These are phyloP conservation scores for Xylaria sp. DNA, from an alignment of 2,329 filamentous ascomycete species.

Conservation along the genomic window DNA sequence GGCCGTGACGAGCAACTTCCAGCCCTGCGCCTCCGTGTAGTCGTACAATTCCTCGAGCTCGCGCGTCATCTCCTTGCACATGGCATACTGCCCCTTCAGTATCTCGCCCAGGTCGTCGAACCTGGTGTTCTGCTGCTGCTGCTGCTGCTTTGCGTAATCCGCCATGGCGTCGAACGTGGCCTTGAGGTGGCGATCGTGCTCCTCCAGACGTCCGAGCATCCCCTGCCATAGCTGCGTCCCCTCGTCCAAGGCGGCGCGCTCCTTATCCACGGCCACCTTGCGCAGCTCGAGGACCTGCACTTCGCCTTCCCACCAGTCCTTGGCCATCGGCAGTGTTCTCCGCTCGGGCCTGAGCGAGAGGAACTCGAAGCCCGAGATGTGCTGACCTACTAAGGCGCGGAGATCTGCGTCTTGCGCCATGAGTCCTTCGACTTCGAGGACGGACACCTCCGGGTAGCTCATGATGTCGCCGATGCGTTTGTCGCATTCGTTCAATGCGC, in stretches of 20 bases:
- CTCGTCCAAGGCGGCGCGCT: constrained; percentile 72
- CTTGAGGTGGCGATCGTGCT: constrained; percentile 66
- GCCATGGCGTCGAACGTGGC: constrained; percentile 36
- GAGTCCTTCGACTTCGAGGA: constrained; percentile 61
- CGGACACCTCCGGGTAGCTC: constrained; percentile 64
- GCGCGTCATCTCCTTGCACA: constrained; percentile 65
- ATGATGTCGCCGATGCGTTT: constrained; percentile 69
- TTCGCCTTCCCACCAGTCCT: constrained; percentile 75
- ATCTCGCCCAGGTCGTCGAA: constrained; percentile 51
- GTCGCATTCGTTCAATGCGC: constrained; percentile 73
- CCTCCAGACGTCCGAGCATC: constrained; percentile 66
- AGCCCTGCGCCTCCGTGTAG: constrained; percentile 68
- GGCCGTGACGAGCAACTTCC: constrained; percentile 80
- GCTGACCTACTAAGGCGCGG: constrained; percentile 38
- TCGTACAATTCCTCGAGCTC: constrained; percentile 65
- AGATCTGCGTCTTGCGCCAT: constrained; percentile 37
- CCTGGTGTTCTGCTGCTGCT: constrained; percentile 41
- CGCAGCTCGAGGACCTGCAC: constrained; percentile 64
- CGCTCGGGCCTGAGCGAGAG: constrained; percentile 69
- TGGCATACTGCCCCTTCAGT: constrained; percentile 60
- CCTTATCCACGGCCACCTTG: constrained; percentile 66
- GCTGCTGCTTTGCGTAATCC: constrained; percentile 32
- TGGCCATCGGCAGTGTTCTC: constrained; percentile 75
- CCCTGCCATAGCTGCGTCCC: constrained; percentile 74
- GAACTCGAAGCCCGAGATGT: constrained; percentile 62